A percentile compares a stretch with the other conserved stretches of the same genome.
Evolutionary conservation across 148 eudicot species (phyloP).

Genomic region (Arbutus unedo): DNA sequence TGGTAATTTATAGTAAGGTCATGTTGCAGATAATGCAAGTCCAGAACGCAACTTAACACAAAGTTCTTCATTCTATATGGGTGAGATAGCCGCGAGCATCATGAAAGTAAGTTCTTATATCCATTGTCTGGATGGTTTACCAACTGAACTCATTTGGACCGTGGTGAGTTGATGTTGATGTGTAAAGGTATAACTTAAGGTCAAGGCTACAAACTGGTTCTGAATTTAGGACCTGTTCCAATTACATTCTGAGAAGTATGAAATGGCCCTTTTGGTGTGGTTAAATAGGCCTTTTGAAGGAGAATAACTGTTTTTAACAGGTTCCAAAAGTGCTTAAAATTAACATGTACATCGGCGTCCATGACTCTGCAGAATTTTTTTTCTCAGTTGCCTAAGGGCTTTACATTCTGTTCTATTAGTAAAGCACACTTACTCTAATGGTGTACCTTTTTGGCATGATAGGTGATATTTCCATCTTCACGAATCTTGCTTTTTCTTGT

Average conservation of each 20-base stretch:
- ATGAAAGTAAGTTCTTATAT: conserved; percentile 51
- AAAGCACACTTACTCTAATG: background rate
- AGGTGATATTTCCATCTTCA: background rate
- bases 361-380: background rate
- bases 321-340: background rate
- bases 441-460: background rate
- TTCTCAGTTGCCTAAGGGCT: background rate
- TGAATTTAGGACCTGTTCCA: background rate
- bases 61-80: conserved; percentile 83
- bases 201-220: background rate
- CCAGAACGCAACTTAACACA: conserved; percentile 78
- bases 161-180: background rate
- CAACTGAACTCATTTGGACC: background rate
- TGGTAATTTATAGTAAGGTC: conserved; percentile 14
- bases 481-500: background rate
- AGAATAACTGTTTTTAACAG: background rate
- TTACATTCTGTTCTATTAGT: background rate
- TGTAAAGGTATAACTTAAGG: background rate
- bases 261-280: background rate
- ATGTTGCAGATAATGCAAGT: conserved; percentile 68
- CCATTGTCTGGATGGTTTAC: background rate
- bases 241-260: background rate
- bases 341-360: background rate
- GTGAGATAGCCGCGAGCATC: conserved; percentile 86
- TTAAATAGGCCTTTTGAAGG: background rate